Conservation (phyloP, 306 rosid species). For the Citrullus amarus region DNA sequence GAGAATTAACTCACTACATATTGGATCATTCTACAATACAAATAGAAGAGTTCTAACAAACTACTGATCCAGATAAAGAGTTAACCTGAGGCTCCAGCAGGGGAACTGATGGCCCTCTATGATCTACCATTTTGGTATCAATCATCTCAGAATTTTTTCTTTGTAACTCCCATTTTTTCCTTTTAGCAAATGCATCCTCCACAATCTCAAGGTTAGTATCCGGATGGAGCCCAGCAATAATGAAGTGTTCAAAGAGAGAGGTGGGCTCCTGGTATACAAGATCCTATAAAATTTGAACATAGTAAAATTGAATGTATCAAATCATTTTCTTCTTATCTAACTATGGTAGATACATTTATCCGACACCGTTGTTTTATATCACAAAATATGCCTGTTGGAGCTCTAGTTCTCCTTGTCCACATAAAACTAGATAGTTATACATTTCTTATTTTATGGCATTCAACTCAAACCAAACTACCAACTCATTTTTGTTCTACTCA, state of each 20-base stretch:
- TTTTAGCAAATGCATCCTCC: slow-evolving; percentile 59
- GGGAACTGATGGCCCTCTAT: slow-evolving; percentile 40
- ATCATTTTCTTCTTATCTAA: neutral
- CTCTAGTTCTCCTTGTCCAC: neutral
- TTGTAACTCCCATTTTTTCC: slow-evolving; percentile 61
- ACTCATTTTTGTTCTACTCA: neutral
- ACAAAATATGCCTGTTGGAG: neutral
- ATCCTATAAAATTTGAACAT: slow-evolving; percentile 27
- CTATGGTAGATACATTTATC: neutral
- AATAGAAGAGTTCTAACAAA: slow-evolving; percentile 1
- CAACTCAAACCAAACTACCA: neutral
- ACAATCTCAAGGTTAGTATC: slow-evolving; percentile 59
- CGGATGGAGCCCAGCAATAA: slow-evolving; percentile 87
- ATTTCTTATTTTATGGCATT: neutral
- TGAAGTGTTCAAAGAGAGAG: slow-evolving; percentile 83
- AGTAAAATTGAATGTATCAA: neutral
- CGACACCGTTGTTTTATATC: neutral
- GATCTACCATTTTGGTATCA: slow-evolving; percentile 34
- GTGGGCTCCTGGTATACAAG: slow-evolving; percentile 53
- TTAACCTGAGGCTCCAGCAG: slow-evolving; percentile 85
- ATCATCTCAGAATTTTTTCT: slow-evolving; percentile 27
- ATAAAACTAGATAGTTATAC: neutral
- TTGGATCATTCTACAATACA: neutral
- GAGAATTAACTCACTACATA: neutral
- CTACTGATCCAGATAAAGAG: slow-evolving; percentile 13